Evolutionary conservation across 331 rosid species (phyloP).

Genomic region (Cydonia oblonga): DNA sequence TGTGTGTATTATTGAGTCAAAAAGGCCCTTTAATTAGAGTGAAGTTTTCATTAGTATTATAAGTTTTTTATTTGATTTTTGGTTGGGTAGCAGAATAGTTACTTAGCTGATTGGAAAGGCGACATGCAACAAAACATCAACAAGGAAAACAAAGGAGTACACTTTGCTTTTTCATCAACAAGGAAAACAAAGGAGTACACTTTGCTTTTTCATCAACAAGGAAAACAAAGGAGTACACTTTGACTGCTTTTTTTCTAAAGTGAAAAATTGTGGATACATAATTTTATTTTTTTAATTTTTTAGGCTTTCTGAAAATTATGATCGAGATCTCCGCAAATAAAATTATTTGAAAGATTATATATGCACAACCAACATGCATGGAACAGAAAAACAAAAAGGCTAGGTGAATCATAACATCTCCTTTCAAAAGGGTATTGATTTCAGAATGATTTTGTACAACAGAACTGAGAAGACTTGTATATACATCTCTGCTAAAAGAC

Average conservation of each 20-base stretch:
- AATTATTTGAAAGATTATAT: neutral
- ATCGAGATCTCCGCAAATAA: neutral
- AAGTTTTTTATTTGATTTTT: neutral
- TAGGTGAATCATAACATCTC: neutral
- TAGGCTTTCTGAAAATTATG: neutral
- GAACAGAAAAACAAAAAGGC: neutral
- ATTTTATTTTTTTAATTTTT: neutral
- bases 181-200: neutral
- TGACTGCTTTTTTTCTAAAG: neutral
- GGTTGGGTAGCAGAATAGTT: conserved; percentile 15
- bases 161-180: too few relatives aligned
- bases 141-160: too few relatives aligned
- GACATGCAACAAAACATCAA: conserved; percentile 9
- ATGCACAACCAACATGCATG: neutral
- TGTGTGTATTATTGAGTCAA: neutral
- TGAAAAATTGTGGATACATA: neutral
- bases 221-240: neutral
- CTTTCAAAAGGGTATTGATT: too few relatives aligned
- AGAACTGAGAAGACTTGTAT: neutral
- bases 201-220: neutral
- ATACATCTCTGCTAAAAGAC: neutral
- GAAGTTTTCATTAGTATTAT: neutral
- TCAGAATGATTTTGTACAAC: neutral
- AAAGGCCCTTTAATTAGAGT: neutral
- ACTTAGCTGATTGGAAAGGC: conserved; percentile 23